A percentile compares a stretch with the other conserved stretches of the same genome.
These are phyloP conservation scores for Dendrobium catenatum DNA, from an alignment of 106 monocot genomes.

Conservation along the genomic window DNA sequence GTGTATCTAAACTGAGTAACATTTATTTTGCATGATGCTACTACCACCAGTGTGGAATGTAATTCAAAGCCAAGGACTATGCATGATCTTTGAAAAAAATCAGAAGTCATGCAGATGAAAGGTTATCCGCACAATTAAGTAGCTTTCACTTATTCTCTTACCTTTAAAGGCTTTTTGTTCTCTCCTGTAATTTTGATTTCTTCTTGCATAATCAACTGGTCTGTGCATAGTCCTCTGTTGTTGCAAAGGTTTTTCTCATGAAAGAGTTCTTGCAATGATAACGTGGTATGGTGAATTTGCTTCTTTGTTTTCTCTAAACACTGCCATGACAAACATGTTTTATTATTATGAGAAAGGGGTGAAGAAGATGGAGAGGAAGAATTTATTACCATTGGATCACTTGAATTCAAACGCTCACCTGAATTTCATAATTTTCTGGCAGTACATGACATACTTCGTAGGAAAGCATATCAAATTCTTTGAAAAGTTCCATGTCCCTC, in stretches of 20 bases:
- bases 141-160: not conserved
- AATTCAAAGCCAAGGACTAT: not conserved
- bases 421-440: not conserved
- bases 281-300: not conserved
- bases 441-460: not conserved
- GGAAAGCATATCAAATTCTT: slow-evolving; percentile 4
- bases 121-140: not conserved
- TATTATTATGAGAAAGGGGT: not conserved
- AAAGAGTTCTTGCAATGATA: slow-evolving; percentile 8
- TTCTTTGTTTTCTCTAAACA: slow-evolving; percentile 6
- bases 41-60: not conserved
- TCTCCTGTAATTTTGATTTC: not conserved
- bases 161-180: not conserved
- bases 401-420: not conserved
- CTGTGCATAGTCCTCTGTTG: slow-evolving; percentile 1
- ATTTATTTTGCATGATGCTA: not conserved
- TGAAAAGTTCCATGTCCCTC: not conserved
- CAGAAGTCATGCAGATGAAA: not conserved
- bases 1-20: not conserved
- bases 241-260: slow-evolving; percentile 4
- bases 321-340: not conserved
- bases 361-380: not conserved
- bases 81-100: not conserved
- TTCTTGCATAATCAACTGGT: not conserved
- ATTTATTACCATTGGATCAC: not conserved